phyloP scores from a whole-genome alignment of 345 rosid genomes.

The Cardamine occulta region DNA sequence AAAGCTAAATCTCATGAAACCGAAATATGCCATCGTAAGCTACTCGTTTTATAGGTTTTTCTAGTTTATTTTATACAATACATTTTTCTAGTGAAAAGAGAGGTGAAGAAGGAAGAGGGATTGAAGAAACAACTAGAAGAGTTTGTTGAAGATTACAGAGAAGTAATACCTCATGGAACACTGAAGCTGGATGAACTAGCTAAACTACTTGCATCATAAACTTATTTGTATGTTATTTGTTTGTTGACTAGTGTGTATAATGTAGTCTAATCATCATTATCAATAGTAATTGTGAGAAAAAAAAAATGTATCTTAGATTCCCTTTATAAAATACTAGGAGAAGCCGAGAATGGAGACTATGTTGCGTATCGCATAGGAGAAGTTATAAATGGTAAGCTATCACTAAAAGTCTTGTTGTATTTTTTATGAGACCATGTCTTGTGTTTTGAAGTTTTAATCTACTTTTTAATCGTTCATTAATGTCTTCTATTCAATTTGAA shows the following conservation, averaged over 20 bases:
- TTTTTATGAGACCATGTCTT: background rate
- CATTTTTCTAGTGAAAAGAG: too few relatives aligned
- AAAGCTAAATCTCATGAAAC: too few relatives aligned
- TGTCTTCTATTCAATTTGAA: too few relatives aligned
- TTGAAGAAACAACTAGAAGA: conserved; percentile 32
- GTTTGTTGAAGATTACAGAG: conserved; percentile 42
- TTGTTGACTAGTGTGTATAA: conserved; percentile 28
- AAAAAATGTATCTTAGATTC: background rate
- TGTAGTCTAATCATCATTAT: conserved; percentile 21
- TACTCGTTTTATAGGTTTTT: too few relatives aligned
- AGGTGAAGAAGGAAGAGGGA: conserved; percentile 38
- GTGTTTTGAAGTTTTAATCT: background rate
- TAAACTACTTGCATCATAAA: conserved; percentile 60
- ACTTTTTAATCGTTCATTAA: too few relatives aligned
- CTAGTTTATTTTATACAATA: too few relatives aligned
- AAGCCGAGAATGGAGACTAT: background rate
- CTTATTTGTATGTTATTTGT: conserved; percentile 23
- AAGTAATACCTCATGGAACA: conserved; percentile 60
- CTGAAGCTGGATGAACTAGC: conserved; percentile 85
- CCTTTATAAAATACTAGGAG: background rate
- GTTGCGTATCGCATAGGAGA: background rate
- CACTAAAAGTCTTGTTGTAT: background rate
- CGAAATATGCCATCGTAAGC: too few relatives aligned
- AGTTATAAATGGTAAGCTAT: background rate
- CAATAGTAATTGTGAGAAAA: background rate